Percentiles rank a stretch among this genome's conserved stretches.
These are phyloP conservation scores for Claviceps sp. DNA, from an alignment of 2,329 filamentous ascomycete genomes.

Conservation along the genomic window DNA sequence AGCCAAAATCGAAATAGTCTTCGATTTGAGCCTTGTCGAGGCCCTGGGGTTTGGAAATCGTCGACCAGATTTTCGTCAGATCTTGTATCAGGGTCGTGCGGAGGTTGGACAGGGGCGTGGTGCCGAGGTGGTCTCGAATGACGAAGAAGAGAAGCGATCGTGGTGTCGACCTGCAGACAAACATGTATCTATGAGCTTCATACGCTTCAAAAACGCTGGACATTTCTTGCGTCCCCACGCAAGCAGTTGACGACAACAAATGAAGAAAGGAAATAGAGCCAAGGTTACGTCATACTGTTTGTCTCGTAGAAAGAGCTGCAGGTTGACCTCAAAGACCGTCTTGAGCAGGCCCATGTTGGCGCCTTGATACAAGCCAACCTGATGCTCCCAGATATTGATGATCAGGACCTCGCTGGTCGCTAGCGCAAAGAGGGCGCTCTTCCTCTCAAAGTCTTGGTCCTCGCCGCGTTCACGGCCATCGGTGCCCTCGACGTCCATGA, in stretches of 20 bases:
- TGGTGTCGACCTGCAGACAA: conserved; percentile 53
- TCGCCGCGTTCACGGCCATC: conserved; percentile 93
- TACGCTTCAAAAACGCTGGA: too few relatives aligned
- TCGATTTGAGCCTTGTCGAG: conserved; percentile 82
- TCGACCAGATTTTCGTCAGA: conserved; percentile 80
- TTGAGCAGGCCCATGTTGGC: conserved; percentile 98
- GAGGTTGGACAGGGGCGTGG: conserved; percentile 78
- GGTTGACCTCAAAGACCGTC: conserved; percentile 96
- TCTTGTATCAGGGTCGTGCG: conserved; percentile 85
- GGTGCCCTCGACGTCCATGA: conserved; percentile 98
- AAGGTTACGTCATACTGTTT: conserved; percentile 52
- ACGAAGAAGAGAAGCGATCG: conserved; percentile 95
- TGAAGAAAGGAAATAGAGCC: background rate
- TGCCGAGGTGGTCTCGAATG: conserved; percentile 90
- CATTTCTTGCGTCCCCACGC: background rate
- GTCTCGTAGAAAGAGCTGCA: conserved; percentile 94
- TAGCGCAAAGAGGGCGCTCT: conserved; percentile 91
- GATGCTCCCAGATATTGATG: conserved; percentile 98
- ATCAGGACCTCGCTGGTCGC: conserved; percentile 96
- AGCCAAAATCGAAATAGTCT: conserved; percentile 98
- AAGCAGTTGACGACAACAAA: background rate
- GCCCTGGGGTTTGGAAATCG: conserved; percentile 80
- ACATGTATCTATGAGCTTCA: conserved; percentile 8
- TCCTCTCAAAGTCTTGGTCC: conserved; percentile 97
- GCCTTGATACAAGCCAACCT: conserved; percentile 94